Base-by-base conservation (phyloP, 228 moss, liverwort and hornwort species). In the Sphagnum fallax region DNA sequence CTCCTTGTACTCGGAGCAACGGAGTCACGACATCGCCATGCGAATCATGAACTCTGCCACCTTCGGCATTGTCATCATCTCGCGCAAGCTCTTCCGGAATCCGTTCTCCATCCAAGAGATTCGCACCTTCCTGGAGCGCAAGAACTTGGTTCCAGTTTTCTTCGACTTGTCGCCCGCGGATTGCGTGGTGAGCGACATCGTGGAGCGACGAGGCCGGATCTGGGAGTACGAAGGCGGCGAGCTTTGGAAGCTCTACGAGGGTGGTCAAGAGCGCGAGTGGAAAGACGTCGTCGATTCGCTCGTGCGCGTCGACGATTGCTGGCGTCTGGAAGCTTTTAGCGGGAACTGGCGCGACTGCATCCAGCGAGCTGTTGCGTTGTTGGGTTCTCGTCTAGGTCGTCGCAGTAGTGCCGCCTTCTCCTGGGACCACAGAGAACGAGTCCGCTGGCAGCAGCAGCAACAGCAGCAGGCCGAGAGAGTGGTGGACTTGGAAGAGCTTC, bases 291-390 rank as follows among this genome's bases (percentile, higher is more conserved):
- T 86, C 8, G 74, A 78, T 14, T 81, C 82, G 13, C 55, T 89
- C 5, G 63, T 81, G 10, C 18, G 51, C 14, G 72, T 75, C 8
- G 81, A 82, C 59, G 78, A 60, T 11, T 32, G 32, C 32, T 75
- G 77, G 67, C 75, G 83, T 11, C 79, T 89, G 61, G 86, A 86
- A 63, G 83, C 83, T 1, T 65, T 75, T 47, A 61, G 68, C 18
- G 69, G 65, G 18, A 89, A 89, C 74, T 89, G 89, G 89, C 51
- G 81, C 47, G 79, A 81, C 14, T 86, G 89, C 66, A 86, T 89
- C 61, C 78, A 70, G 9, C 63, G 61, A 67, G 83, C 83, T 6
- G 79, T 71, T 32, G 74, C 72, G 13, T 47, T 86, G 4, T 50
- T 89, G 5, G 79, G 78, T 63, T 73, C 75, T 4, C 65, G 72